These are phyloP conservation scores for Hermanozyma aechmeae DNA, from an alignment of 805 yeast species.

Conservation along the genomic window DNA sequence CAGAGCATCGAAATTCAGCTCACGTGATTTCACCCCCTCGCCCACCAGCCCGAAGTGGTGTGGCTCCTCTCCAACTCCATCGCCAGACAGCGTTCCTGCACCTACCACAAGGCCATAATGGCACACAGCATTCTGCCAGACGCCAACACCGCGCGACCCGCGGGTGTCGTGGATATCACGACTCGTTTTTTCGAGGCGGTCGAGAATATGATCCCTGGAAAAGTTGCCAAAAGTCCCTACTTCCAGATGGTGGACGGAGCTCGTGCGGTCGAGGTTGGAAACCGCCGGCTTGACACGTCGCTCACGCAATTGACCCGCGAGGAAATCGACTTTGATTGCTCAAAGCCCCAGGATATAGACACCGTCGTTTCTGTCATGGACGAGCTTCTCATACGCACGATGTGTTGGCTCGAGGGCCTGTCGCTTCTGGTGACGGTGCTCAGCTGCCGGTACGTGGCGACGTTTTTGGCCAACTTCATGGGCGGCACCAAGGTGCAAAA, in stretches of 20 bases:
- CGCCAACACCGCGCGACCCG: too few species aligned
- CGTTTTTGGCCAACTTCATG: slow-evolving; percentile 35
- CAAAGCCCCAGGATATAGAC: slow-evolving; percentile 22
- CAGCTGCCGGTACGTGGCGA: slow-evolving; percentile 66
- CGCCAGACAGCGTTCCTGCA: too few species aligned
- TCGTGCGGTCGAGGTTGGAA: slow-evolving; percentile 73
- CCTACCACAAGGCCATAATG: too few species aligned
- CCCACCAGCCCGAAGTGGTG: too few species aligned
- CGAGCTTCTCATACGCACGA: slow-evolving; percentile 41
- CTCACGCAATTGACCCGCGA: slow-evolving; percentile 37
- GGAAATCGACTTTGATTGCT: slow-evolving; percentile 40
- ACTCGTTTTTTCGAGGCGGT: slow-evolving; percentile 32
- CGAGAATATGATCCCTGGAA: slow-evolving; percentile 23
- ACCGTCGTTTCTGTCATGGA: slow-evolving; percentile 45
- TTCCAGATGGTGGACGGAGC: slow-evolving; percentile 78
- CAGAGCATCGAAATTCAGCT: too few species aligned
- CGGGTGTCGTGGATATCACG: slow-evolving; percentile 59
- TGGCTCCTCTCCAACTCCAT: too few species aligned
- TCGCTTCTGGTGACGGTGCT: slow-evolving; percentile 70
- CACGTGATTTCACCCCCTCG: too few species aligned
- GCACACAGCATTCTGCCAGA: too few species aligned
- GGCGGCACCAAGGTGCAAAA: too few species aligned
- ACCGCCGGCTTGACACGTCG: slow-evolving; percentile 71
- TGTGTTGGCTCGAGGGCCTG: slow-evolving; percentile 71
- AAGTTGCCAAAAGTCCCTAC: slow-evolving; percentile 47